Evolutionary conservation across 2,329 filamentous ascomycete genomes (phyloP).

Genomic region (Claviceps sp.): DNA sequence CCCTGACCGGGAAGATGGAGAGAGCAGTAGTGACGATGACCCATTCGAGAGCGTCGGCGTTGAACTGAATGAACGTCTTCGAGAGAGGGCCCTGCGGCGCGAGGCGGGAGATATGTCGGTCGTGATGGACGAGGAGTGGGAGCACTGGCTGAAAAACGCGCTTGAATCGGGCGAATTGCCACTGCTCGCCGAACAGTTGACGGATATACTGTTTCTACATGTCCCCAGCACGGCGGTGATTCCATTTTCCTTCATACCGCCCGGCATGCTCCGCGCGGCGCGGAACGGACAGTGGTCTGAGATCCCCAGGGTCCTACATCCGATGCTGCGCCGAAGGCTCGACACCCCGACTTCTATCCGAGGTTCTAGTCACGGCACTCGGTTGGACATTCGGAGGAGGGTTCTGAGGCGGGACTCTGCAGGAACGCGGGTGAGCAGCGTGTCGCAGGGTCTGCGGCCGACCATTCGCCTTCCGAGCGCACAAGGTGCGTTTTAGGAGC

Average conservation of each 20-base stretch:
- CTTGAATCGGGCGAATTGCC: constrained; percentile 44
- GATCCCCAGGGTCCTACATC: constrained; percentile 42
- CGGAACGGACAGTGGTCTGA: constrained; percentile 43
- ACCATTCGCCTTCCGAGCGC: constrained; percentile 6
- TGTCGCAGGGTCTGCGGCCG: constrained; percentile 1
- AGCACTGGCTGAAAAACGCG: constrained; percentile 60
- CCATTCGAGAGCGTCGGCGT: constrained; percentile 42
- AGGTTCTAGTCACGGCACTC: not conserved
- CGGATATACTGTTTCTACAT: constrained; percentile 19
- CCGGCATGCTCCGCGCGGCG: constrained; percentile 40
- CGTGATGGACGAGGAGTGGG: constrained; percentile 57
- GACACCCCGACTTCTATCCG: constrained; percentile 20
- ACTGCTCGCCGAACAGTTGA: constrained; percentile 31
- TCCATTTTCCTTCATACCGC: constrained; percentile 30
- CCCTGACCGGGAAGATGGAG: constrained; percentile 9
- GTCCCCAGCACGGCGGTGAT: constrained; percentile 13
- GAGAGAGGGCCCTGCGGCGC: constrained; percentile 47
- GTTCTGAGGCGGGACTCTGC: too few species aligned
- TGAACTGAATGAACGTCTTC: constrained; percentile 49
- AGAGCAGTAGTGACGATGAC: constrained; percentile 7
- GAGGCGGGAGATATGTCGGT: constrained; percentile 45
- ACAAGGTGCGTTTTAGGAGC: constrained; percentile 5
- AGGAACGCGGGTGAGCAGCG: not conserved
- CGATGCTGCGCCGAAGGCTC: constrained; percentile 35
- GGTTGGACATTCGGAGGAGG: not conserved